These are phyloP conservation scores for Colletotrichum noveboracense DNA, from an alignment of 2,329 filamentous ascomycete species.

Conservation along the genomic window DNA sequence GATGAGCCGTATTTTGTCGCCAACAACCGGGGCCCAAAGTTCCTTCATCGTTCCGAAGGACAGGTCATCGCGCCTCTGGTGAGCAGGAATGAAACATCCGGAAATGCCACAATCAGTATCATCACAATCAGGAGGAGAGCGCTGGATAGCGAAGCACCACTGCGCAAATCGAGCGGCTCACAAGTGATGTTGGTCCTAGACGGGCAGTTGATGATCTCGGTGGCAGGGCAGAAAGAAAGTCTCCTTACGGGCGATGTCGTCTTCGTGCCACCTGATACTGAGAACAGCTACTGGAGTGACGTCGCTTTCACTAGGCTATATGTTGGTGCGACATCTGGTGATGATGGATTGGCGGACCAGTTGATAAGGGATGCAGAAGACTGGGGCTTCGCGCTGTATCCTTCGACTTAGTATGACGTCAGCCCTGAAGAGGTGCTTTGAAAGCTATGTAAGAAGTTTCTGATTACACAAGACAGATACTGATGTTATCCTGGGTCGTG, in stretches of 20 bases:
- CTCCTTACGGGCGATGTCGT: background rate
- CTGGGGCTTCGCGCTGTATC: background rate
- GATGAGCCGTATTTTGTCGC: background rate
- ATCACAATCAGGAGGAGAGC: background rate
- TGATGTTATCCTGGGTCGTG: no score
- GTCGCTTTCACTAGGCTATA: background rate
- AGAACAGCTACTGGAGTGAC: background rate
- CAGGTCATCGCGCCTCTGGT: background rate
- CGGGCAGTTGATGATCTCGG: background rate
- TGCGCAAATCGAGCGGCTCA: background rate
- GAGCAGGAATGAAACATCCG: background rate
- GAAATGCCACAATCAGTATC: background rate
- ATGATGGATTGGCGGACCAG: background rate
- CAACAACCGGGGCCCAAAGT: background rate
- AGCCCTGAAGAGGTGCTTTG: no score
- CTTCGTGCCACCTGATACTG: background rate
- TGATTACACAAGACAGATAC: no score
- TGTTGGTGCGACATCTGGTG: background rate
- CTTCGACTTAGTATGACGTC: background rate
- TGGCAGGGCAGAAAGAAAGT: background rate
- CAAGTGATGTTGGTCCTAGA: background rate
- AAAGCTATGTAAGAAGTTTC: no score
- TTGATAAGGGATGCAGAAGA: background rate
- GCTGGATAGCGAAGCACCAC: background rate
- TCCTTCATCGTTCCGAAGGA: background rate